These are phyloP conservation scores for Penicillium fuscoglaucum DNA, from an alignment of 2,329 filamentous ascomycete species.

Conservation along the genomic window DNA sequence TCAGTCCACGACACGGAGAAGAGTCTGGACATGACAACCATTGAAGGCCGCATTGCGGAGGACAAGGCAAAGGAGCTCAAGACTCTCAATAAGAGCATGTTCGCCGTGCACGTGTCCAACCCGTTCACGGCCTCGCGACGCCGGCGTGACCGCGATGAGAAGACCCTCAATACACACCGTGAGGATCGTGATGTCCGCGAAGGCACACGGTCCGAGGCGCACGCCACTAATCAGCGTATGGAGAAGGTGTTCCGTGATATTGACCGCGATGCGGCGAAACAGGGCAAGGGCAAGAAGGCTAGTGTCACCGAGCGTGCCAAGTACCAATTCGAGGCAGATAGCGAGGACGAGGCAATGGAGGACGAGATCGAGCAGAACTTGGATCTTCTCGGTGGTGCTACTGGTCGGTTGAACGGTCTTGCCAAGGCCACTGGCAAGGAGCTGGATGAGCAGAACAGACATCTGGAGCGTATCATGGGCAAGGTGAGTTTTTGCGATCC, in stretches of 20 bases:
- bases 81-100: conserved; percentile 86
- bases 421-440: conserved; percentile 73
- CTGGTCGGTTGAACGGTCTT: conserved; percentile 69
- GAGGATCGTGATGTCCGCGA: conserved; percentile 58
- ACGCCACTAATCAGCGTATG: conserved; percentile 55
- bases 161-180: conserved; percentile 66
- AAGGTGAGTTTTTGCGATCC: conserved; percentile 61
- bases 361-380: conserved; percentile 69
- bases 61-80: conserved; percentile 82
- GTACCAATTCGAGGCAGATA: conserved; percentile 77
- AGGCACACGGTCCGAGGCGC: conserved; percentile 57
- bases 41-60: conserved; percentile 72
- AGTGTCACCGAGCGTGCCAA: conserved; percentile 65
- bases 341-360: conserved; percentile 68
- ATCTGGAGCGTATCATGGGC: conserved; percentile 72
- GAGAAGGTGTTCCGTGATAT: conserved; percentile 67
- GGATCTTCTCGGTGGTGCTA: conserved; percentile 60
- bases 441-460: conserved; percentile 73
- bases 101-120: conserved; percentile 75
- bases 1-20: conserved; percentile 78
- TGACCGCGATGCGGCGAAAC: conserved; percentile 53
- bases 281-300: conserved; percentile 52
- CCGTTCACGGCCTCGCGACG: conserved; percentile 72
- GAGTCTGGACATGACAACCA: conserved; percentile 77
- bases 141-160: conserved; percentile 64